Evolutionary conservation across 2,329 filamentous ascomycete genomes (phyloP).

Genomic region (Sporothrix variecibatus): DNA sequence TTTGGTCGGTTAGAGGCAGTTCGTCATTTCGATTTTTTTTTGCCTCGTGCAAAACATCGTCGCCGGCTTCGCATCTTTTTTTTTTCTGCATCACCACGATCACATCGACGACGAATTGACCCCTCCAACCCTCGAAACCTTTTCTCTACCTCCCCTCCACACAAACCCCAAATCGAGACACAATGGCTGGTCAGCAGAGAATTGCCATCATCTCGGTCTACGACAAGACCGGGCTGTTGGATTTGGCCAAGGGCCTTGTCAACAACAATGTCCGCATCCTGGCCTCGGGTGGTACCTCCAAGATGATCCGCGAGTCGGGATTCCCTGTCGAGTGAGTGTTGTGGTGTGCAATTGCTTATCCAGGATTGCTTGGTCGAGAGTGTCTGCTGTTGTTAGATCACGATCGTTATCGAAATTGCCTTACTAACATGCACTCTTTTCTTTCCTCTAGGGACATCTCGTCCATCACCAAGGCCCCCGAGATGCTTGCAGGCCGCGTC

Average conservation of each 20-base stretch:
- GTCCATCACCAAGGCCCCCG: constrained; percentile 92
- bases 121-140: neutral
- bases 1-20: constrained; percentile 18
- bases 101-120: constrained; percentile 15
- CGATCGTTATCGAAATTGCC: neutral
- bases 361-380: neutral
- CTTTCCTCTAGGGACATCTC: constrained; percentile 76
- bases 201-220: constrained; percentile 96
- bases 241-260: constrained; percentile 86
- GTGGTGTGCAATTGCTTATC: neutral
- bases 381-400: too few species aligned
- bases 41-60: neutral
- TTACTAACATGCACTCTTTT: neutral
- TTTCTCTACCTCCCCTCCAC: neutral
- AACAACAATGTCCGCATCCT: constrained; percentile 89
- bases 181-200: constrained; percentile 51
- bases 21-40: constrained; percentile 21
- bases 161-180: constrained; percentile 15
- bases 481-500: constrained; percentile 82
- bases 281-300: constrained; percentile 91
- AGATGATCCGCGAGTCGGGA: constrained; percentile 93
- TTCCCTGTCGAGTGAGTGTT: constrained; percentile 84
- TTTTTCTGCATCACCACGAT: neutral
- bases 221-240: constrained; percentile 94
- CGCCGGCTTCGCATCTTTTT: neutral